Base-by-base conservation (phyloP, 257 asterid genomes). In the Scutellaria minor region DNA sequence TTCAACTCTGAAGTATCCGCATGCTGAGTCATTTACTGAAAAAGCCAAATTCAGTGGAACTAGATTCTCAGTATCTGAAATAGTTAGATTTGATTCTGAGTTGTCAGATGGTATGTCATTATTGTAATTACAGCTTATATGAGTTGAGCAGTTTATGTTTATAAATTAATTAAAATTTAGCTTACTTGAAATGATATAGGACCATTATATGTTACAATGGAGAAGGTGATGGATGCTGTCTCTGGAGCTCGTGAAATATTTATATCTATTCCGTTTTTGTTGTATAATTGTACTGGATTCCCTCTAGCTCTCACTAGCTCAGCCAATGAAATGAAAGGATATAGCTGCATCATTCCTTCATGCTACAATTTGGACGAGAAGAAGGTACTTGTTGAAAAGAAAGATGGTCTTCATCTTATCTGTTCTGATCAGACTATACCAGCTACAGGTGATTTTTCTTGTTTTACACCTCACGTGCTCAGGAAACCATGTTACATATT, bases 201-300 rank as follows among this genome's bases (percentile, higher is more conserved):
- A 55, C 95, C 96, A 75, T 77, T 94, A 72, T 86, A 70, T 64
- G 84, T 91, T 78, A 86, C 89, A 41, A 72, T 88, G 84, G 99
- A 94, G 83, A 94, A 91, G 78, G 89, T 84, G 70, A 89, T 94
- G 97, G 96, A 91, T 83, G 94, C 96, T 10, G 87, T 88, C 76
- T 89, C 97, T 70, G 99, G 99, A 78, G 92, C 96, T 71, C 97
- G 99, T 81, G 99, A 89, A 87, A 75, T 94, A 73, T 77, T 85
- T 71, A 72, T 94, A 71, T 91, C 87, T 70, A 92, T 88, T 73
- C 96, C 99, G 7, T 89, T 87, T 77, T 83, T 94, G 84, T 80
- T 94, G 84, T 94, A 86, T 76, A 94, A 90, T 77, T 89, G 97
- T 82, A 85, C 96, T 78, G 97, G 99, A 75, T 86, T 89, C 71